Evolutionary conservation across 805 yeast genomes (phyloP).

Genomic region (Teunomyces pallodes): DNA sequence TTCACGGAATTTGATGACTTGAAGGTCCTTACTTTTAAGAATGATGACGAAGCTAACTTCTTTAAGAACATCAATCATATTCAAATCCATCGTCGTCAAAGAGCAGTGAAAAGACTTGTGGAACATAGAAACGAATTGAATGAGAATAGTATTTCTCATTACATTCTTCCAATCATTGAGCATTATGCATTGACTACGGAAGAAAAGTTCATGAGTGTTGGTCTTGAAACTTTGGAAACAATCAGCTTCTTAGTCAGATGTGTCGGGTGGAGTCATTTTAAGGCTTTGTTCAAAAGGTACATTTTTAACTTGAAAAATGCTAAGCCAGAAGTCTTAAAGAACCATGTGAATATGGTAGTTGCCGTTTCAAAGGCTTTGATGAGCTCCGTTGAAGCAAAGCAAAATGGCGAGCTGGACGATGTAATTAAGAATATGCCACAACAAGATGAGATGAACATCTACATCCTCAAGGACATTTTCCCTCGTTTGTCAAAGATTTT

Average conservation of each 20-base stretch:
- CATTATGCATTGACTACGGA: conserved; percentile 65
- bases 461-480: conserved; percentile 55
- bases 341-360: conserved; percentile 56
- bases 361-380: conserved; percentile 51
- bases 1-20: conserved; percentile 59
- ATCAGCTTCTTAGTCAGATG: conserved; percentile 57
- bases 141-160: conserved; percentile 67
- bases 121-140: conserved; percentile 47
- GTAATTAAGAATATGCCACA: conserved; percentile 26
- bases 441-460: conserved; percentile 24
- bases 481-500: conserved; percentile 62
- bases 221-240: conserved; percentile 63
- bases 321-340: conserved; percentile 48
- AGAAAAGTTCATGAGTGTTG: conserved; percentile 54
- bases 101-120: conserved; percentile 69
- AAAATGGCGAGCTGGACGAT: conserved; percentile 13
- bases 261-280: conserved; percentile 76
- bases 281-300: conserved; percentile 71
- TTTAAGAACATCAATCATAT: conserved; percentile 76
- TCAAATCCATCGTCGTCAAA: conserved; percentile 80
- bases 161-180: conserved; percentile 82
- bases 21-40: conserved; percentile 53
- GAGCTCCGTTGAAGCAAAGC: conserved; percentile 25
- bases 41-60: conserved; percentile 80
- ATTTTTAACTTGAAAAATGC: conserved; percentile 41